A percentile compares a stretch with the other conserved stretches of the same genome.
phyloP scores from a whole-genome alignment of 305 asterid genomes.

The Rubia balearica region DNA sequence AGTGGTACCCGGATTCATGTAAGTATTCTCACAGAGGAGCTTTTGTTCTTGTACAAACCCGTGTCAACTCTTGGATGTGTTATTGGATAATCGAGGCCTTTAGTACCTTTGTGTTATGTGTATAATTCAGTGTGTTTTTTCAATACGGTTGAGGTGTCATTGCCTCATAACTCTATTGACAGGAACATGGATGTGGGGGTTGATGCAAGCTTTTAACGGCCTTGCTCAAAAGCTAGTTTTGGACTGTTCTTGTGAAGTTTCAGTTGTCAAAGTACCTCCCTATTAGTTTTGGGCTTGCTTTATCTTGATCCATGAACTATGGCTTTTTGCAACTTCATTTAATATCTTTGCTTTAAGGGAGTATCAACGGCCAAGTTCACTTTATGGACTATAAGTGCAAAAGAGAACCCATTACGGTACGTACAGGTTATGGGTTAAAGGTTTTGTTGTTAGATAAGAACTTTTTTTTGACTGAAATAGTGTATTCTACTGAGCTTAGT shows the following conservation, averaged over 20 bases:
- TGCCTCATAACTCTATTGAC: neutral
- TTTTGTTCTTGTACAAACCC: neutral
- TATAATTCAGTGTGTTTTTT: neutral
- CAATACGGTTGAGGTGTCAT: neutral
- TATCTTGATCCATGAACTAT: neutral
- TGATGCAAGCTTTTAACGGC: neutral
- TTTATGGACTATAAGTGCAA: neutral
- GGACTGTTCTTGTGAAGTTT: neutral
- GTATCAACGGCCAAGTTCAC: neutral
- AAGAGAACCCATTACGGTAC: too few relatives aligned
- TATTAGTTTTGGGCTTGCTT: neutral
- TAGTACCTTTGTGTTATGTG: neutral
- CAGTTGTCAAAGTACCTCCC: neutral
- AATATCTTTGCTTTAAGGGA: neutral
- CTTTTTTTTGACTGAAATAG: too few relatives aligned
- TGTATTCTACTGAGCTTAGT: too few relatives aligned
- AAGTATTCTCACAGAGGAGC: neutral
- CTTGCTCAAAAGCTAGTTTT: neutral
- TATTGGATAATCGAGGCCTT: neutral
- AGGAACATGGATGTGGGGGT: neutral
- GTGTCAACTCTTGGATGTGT: neutral
- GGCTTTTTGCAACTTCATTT: neutral
- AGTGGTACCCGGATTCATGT: neutral
- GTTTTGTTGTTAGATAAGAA: too few relatives aligned
- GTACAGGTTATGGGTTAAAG: too few relatives aligned